Base-by-base conservation (phyloP, 2,329 filamentous ascomycete species). In the Xylaria sp. region DNA sequence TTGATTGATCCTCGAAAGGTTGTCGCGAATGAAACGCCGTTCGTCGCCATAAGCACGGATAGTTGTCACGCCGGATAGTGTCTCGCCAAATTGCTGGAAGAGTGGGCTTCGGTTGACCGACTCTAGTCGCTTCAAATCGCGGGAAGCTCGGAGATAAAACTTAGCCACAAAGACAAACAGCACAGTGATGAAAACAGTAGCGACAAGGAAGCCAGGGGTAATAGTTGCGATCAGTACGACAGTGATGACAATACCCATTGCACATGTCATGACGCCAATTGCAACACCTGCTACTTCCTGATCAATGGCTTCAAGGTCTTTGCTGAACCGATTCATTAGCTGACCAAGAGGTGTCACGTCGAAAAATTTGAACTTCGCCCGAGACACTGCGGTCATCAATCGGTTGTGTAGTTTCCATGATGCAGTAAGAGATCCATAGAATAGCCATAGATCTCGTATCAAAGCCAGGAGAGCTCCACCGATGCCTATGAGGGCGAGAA, bases 11-110 rank as follows among this genome's bases (percentile, higher is more conserved):
- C 92, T 91, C 63, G 85, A 81, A 67, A 98, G 84, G 76, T 98
- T 99, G 76, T 99, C 95, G 23, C 94, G 88, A 72, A 97, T 93
- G 80, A 99, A 99, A 41, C 96, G 90, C 62, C 93, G 88, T 79
- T 97, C 94, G 74, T 97, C 95, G 41, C 95, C 94, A 75, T 98
- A 99, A 1, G 96, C 96, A 76, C 97, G 91, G 73, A 99, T 99
- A 0, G 96, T 99, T 3, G 95, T 97, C 80, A 99, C 96, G 32
- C 96, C 96, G 59, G 90, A 93, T 20, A 99, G 83, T 0, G 97
- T 98, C 82, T 99, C 96, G 70, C 96, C 95, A 73, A 99, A 99
- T 74, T 98, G 96, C 80, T 99, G 96, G 82, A 97, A 99, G 7
- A 99, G 84, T 1, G 96, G 96, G 79, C 94, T 98, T 76, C 95